phyloP scores from a whole-genome alignment of 2,329 filamentous ascomycete species.

The Ophiostoma montium region DNA sequence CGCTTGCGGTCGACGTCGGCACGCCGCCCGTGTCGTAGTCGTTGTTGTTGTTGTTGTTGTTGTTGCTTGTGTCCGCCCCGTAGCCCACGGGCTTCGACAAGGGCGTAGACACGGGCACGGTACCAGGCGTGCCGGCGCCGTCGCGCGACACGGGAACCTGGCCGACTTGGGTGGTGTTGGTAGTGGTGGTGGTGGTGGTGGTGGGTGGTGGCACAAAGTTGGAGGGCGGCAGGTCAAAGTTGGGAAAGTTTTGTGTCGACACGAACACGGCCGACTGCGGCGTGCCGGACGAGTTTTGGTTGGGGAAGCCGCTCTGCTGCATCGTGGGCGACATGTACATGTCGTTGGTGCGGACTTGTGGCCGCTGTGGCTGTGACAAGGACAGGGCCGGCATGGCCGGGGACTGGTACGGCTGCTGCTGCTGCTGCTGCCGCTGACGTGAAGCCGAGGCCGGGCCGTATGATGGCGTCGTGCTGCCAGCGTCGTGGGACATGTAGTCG shows the following conservation, averaged over 20 bases:
- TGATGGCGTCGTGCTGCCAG: slow-evolving; percentile 16
- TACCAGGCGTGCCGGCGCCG: background rate
- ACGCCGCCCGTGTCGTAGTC: slow-evolving; percentile 34
- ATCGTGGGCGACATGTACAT: slow-evolving; percentile 40
- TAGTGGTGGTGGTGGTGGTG: too few species aligned
- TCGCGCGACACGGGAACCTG: background rate
- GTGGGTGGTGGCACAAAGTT: slow-evolving; percentile 34
- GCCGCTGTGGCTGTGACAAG: slow-evolving; percentile 30
- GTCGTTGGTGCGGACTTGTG: slow-evolving; percentile 29
- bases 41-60: slow-evolving; percentile 33
- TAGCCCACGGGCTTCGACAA: slow-evolving; percentile 17
- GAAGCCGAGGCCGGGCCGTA: slow-evolving; percentile 14
- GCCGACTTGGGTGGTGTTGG: background rate
- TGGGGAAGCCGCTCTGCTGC: slow-evolving; percentile 33
- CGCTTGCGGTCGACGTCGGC: slow-evolving; percentile 29
- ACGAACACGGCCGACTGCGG: slow-evolving; percentile 38
- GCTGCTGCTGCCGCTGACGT: background rate
- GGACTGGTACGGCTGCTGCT: slow-evolving; percentile 14
- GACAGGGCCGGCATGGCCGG: slow-evolving; percentile 27
- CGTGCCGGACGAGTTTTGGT: slow-evolving; percentile 24
- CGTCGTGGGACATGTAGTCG: slow-evolving; percentile 31
- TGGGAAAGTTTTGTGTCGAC: slow-evolving; percentile 45
- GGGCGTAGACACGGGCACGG: background rate
- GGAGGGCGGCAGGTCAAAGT: slow-evolving; percentile 48
- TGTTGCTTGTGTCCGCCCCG: slow-evolving; percentile 24